These are phyloP conservation scores for Acrocalymma vagum DNA, from an alignment of 2,329 filamentous ascomycete species.

Conservation along the genomic window DNA sequence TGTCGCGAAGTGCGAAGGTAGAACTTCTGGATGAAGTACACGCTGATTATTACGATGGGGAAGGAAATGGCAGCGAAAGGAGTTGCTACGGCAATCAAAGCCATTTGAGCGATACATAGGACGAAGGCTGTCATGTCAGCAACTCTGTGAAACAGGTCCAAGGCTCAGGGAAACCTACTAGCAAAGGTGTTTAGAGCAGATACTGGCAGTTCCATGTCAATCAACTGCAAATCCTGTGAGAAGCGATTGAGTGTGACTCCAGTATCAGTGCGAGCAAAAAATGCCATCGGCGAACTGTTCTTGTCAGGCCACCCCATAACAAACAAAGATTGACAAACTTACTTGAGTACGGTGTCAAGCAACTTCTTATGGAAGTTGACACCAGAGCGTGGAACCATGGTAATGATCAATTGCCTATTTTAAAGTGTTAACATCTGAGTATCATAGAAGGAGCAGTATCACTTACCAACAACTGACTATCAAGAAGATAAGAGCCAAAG, in stretches of 20 bases:
- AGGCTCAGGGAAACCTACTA: conserved; percentile 20
- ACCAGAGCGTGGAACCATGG: conserved; percentile 63
- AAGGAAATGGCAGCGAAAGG: conserved; percentile 50
- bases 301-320: conserved; percentile 13
- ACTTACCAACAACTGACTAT: conserved; percentile 40
- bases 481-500: conserved; percentile 34
- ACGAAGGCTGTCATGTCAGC: conserved; percentile 35
- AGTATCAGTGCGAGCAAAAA: conserved; percentile 55
- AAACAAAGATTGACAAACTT: conserved; percentile 7
- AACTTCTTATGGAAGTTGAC: conserved; percentile 58
- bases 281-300: conserved; percentile 48
- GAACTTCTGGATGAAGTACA: conserved; percentile 55
- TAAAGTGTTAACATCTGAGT: conserved; percentile 2
- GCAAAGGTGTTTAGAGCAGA: conserved; percentile 43
- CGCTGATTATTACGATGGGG: conserved; percentile 45
- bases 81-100: conserved; percentile 50
- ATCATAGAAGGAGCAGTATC: neutral
- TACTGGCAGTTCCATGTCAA: conserved; percentile 54
- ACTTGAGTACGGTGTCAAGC: conserved; percentile 59
- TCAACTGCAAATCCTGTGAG: conserved; percentile 58
- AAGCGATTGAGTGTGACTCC: conserved; percentile 59
- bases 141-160: neutral
- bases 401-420: conserved; percentile 61
- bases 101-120: conserved; percentile 42
- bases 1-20: conserved; percentile 59